These are phyloP conservation scores for Collariella sp. DNA, from an alignment of 495 filamentous ascomycete species.

Conservation along the genomic window DNA sequence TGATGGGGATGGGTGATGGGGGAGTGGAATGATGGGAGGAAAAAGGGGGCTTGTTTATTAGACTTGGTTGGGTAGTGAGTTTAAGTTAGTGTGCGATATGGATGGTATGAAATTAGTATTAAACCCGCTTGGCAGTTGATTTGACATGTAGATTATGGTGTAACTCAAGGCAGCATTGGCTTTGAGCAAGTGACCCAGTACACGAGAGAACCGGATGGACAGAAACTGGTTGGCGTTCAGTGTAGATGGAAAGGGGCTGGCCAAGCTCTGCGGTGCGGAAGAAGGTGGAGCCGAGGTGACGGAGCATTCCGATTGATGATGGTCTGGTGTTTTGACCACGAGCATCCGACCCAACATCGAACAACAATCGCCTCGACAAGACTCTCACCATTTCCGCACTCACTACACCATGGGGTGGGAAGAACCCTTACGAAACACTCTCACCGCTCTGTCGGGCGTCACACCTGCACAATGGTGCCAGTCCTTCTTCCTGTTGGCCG, in stretches of 20 bases:
- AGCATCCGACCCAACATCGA: not conserved
- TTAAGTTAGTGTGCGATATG: no score
- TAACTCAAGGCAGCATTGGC: no score
- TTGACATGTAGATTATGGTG: no score
- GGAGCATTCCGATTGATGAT: not conserved
- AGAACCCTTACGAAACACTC: not conserved
- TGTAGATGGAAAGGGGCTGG: not conserved
- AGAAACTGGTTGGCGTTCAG: not conserved
- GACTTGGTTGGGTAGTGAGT: no score
- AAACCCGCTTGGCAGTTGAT: no score
- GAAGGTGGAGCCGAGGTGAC: slow-evolving; percentile 7
- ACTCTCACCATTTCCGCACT: not conserved
- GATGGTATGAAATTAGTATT: no score
- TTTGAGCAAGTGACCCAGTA: no score
- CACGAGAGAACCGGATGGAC: not conserved
- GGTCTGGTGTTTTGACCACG: not conserved
- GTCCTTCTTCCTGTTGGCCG: slow-evolving; percentile 37
- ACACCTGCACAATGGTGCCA: slow-evolving; percentile 37
- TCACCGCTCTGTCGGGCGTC: not conserved
- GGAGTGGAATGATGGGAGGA: no score
- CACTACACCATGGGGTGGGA: not conserved
- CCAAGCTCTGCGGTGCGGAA: slow-evolving; percentile 8
- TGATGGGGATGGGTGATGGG: not conserved
- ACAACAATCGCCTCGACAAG: not conserved
- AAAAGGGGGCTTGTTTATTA: no score